Base-by-base conservation (phyloP, 495 filamentous ascomycete genomes). In the Lindgomyces ingoldianus region DNA sequence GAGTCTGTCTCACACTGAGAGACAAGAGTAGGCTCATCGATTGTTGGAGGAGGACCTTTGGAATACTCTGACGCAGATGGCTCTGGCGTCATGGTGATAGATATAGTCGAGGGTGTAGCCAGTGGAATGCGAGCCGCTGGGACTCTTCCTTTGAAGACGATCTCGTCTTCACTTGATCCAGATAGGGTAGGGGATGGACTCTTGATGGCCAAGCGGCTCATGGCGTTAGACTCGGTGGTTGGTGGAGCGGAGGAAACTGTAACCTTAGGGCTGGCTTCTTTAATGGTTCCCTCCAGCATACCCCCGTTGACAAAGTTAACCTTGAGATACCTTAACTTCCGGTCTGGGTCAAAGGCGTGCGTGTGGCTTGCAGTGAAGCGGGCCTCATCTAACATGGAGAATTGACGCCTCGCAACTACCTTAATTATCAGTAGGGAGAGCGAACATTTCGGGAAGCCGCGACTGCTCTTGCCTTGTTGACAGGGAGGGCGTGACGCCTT, bases 301-400 rank as follows among this genome's bases (percentile, higher is more conserved):
- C 89, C 89, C 24, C 86, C 89, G 63, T 88, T 89, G 55, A 96
- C 82, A 69, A 97, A 97, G 0, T 74, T 68, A 41, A 96, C 82
- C 49, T 83, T 78, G 54, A 86, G 71, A 22, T 45, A n/a, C 11
- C 85, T 79, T 26, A 88, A 66, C 57, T 73, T 75, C 8, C 36
- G 44, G 55, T 61, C 70, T 9, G 74, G 62, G 19, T 66, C 64
- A 63, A 67, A 79, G 75, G 60, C 65, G 39, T 4, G 67, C 2
- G 77, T 72, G 54, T 89, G 85, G 3, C 78, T 81, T 73, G 85
- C 84, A 19, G 90, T 93, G 65, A 91, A 88, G 49, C 84, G 84
- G 60, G 89, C 91, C 76, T 91, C 91, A 57, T 94, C 86, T 52
- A 81, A 79, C 77, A 95, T 81, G 0, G 87, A 86, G 62, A 89